Percentiles rank a stretch among this genome's conserved stretches.
Conservation (phyloP, 495 filamentous ascomycete species). For the Penicillium macrosclerotiorum region DNA sequence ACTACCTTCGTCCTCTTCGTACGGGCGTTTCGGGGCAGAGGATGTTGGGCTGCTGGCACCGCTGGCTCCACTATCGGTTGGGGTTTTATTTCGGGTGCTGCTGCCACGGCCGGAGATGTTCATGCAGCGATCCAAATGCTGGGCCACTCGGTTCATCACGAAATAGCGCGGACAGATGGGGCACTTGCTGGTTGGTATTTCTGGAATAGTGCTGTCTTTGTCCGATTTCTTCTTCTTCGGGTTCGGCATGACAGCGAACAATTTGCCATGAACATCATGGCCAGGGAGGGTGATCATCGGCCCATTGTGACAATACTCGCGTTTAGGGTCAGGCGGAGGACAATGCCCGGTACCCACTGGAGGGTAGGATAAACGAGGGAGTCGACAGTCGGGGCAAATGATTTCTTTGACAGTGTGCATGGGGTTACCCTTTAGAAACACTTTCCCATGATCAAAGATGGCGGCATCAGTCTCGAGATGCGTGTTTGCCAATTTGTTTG, state of each 20-base stretch:
- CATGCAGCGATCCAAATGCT: conserved; percentile 80
- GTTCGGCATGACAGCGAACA: conserved; percentile 60
- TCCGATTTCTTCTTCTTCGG: conserved; percentile 51
- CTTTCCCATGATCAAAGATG: conserved; percentile 68
- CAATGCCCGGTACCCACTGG: conserved; percentile 58
- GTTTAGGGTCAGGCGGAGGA: conserved; percentile 56
- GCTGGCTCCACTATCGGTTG: conserved; percentile 34
- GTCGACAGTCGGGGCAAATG: conserved; percentile 61
- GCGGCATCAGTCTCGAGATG: conserved; percentile 68
- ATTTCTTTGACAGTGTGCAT: conserved; percentile 70
- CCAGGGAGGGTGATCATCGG: conserved; percentile 71
- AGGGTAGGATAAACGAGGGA: conserved; percentile 62
- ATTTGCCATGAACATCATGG: conserved; percentile 81
- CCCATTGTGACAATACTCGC: conserved; percentile 72
- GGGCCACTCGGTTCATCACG: conserved; percentile 60
- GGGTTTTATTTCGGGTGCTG: conserved; percentile 51
- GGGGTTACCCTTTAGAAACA: conserved; percentile 73
- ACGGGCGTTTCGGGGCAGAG: conserved; percentile 37
- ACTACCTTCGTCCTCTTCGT: conserved; percentile 40
- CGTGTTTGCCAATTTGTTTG: conserved; percentile 40
- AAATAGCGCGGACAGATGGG: conserved; percentile 61
- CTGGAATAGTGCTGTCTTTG: conserved; percentile 26
- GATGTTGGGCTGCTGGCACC: conserved; percentile 36
- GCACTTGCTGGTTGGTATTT: conserved; percentile 67
- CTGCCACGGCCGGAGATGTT: conserved; percentile 69